Evolutionary conservation across 768 basidiomycete genomes (phyloP).

Genomic region (Trametes cingulata): DNA sequence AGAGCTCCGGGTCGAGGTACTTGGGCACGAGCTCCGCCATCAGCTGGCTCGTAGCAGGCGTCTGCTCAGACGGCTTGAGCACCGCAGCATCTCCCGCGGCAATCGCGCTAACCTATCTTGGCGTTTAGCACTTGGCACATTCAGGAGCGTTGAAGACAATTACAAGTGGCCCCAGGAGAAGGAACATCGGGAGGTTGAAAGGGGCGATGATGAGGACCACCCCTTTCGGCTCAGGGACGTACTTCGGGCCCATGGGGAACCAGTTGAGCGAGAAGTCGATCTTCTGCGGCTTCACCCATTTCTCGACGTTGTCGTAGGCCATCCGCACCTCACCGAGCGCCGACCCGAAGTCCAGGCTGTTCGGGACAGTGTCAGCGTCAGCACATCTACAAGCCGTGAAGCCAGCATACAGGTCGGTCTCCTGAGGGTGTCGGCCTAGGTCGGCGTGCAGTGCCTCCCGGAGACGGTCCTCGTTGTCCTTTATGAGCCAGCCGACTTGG

Average conservation of each 20-base stretch:
- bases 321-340: conserved; percentile 51
- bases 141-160: background rate
- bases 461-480: conserved; percentile 67
- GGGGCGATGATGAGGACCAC: conserved; percentile 68
- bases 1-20: conserved; percentile 68
- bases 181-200: conserved; percentile 74
- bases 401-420: conserved; percentile 46
- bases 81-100: conserved; percentile 73
- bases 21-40: conserved; percentile 68
- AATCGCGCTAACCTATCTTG: conserved; percentile 53
- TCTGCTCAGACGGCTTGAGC: conserved; percentile 74
- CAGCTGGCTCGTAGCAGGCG: conserved; percentile 55
- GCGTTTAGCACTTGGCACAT: background rate
- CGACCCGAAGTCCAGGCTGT: conserved; percentile 61
- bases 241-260: conserved; percentile 57
- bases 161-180: conserved; percentile 60
- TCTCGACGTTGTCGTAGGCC: conserved; percentile 62
- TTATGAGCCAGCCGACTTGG: conserved; percentile 66
- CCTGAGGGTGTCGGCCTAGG: conserved; percentile 60
- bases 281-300: conserved; percentile 69
- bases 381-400: background rate
- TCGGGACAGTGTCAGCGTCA: background rate
- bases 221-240: conserved; percentile 76
- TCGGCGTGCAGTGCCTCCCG: conserved; percentile 58
- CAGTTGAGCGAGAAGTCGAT: conserved; percentile 57